Conservation (phyloP, 192 early-diverging fungal species). For the Chytriomyces confervae region DNA sequence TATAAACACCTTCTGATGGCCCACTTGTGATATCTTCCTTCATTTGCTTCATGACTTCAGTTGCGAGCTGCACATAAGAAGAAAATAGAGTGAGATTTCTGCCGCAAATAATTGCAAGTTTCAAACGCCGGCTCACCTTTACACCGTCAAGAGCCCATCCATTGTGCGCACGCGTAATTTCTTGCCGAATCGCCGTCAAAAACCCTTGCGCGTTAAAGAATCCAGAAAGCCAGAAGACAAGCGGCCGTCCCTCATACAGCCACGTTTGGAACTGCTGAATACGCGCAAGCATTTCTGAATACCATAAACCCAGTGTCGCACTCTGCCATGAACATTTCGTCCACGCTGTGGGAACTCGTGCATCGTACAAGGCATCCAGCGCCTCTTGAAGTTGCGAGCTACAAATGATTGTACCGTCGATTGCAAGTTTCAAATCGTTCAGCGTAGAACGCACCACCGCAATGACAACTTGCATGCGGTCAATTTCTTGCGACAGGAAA, state of each 20-base stretch:
- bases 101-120: background rate
- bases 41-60: constrained; percentile 75
- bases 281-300: constrained; percentile 58
- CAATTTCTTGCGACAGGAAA: constrained; percentile 70
- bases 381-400: constrained; percentile 64
- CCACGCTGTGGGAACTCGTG: constrained; percentile 62
- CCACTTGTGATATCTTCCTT: constrained; percentile 69
- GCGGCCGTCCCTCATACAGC: constrained; percentile 66
- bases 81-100: constrained; percentile 5
- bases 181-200: constrained; percentile 69
- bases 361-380: constrained; percentile 69
- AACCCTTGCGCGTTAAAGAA: constrained; percentile 77
- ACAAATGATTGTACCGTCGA: constrained; percentile 70
- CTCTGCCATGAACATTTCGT: constrained; percentile 66
- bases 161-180: constrained; percentile 64
- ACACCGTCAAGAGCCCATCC: constrained; percentile 71
- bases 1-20: constrained; percentile 68
- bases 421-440: constrained; percentile 66
- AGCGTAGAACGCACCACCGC: constrained; percentile 58
- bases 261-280: constrained; percentile 65
- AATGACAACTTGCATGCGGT: constrained; percentile 69
- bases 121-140: constrained; percentile 43
- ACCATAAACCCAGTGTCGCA: constrained; percentile 66
- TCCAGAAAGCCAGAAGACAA: constrained; percentile 69
- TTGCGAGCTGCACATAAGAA: constrained; percentile 51